Base-by-base conservation (phyloP, 352 stramenopile genomes). In the Phytophthora fragariaefolia region DNA sequence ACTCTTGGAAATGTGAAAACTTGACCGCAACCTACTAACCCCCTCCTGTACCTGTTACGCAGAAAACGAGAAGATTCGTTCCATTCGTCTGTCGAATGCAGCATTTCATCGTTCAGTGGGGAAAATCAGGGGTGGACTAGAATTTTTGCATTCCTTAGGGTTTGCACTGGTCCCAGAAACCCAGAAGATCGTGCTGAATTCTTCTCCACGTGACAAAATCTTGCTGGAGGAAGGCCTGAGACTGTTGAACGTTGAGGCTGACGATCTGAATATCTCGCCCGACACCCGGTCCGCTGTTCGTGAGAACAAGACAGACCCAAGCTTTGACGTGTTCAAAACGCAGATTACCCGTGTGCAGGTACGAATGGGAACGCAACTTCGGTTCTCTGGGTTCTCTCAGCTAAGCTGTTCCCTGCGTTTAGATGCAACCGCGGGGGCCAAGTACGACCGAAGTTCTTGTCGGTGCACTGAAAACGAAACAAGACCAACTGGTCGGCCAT, bases 331-430 rank as follows among this genome's bases (percentile, higher is more conserved):
- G 13, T 96, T 85, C 75, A 91, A 93, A 66, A 60, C 89, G 1
- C 82, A 93, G 50, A 96, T 96, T 66, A 95, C 85, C 8, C 83
- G 89, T 18, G 79, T 92, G 61, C 83, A 92, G 78, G 84, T 90
- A 63, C 26, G 54, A 59, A 13, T 51, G 24, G 40, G 22, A 36
- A 36, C 30, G 30, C 12, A n/a, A n/a, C n/a, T n/a, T n/a, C n/a
- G 6, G 30, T 36, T 36, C 6, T 36, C 6, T 36, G 30, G 30
- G 30, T 36, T 1, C 15, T 51, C 12, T 32, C 4, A 13, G 40
- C 18, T 47, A 4, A 49, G 63, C 28, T 17, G 45, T 49, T 54
- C 17, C 2, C 42, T 12, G 28, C 23, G 43, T 24, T 77, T 50
- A 94, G 79, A 90, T 90, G 56, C 89, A 96, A 64, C 89, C 89